Base-by-base conservation (phyloP, 169 alveolate species). In the Plasmodium falciparum region DNA sequence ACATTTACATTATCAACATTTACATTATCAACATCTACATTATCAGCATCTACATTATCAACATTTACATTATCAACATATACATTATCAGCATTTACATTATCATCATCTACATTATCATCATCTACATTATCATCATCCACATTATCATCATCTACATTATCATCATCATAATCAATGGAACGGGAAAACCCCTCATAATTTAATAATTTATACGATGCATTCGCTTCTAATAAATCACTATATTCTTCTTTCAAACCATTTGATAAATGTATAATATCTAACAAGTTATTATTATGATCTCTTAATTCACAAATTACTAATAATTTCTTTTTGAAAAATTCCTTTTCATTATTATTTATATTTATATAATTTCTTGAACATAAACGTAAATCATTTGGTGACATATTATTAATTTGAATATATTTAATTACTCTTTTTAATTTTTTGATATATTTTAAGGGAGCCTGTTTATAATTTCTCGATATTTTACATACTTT, bases 251-350 rank as follows among this genome's bases (percentile, higher is more conserved):
- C 80, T 2, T 13, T 56, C 17, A 15, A 17, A 11, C 39, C 91
- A 50, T 83, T 83, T 63, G 83, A 47, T 72, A 83, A 61, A 62
- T 69, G 73, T 49, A 83, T 24, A 9, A 39, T 26, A 45, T 83
- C 91, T 26, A 83, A 61, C 20, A 66, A 45, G 39, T 83, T 83
- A 20, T 59, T 69, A 83, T 83, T 83, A 61, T 83, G 91, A 62
- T 83, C 91, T 8, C 80, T 47, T 43, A 83, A 62, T 72, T 83
- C 91, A 29, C 85, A 83, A 7, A 83, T 61, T 2, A 83, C 33
- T 83, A 83, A 50, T 69, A 56, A 15, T 13, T 58, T 83, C 17
- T 83, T 52, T 9, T 22, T 49, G 11, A n/a, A 15, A 7, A 56
- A 58, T 26, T 39, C 47, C 56, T 73, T 69, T 13, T 7, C 67